Base-by-base conservation (phyloP, 306 rosid genomes). In the Senna tora region DNA sequence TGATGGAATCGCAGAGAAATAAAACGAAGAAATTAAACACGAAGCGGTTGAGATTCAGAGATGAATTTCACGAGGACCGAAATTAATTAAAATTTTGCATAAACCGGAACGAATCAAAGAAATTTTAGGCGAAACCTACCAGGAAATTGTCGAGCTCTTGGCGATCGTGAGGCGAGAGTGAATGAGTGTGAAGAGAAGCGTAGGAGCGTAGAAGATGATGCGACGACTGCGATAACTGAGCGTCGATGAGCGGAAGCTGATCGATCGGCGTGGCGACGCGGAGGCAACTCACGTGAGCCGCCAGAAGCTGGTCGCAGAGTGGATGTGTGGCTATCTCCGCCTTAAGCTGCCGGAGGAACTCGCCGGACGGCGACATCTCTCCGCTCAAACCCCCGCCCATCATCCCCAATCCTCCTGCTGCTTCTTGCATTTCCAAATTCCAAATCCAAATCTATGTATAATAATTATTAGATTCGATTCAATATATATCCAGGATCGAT, bases 221-320 rank as follows among this genome's bases (percentile, higher is more conserved):
- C 10, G 99, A 86, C 10, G 99, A 86, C 25, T 91, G 99, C 2
- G 93, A 67, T 15, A 95, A 61, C 93, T 95, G 99, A 4, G 96
- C 88, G 3, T 95, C 99, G 53, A 95, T 91, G 38, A 95, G 53
- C 0, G 96, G 99, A 56, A 95, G 68, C 88, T 95, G 96, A 51
- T 95, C 99, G 72, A 94, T 89, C 5, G 99, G 99, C 10, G 99
- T 95, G 10, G 99, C 99, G 2, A 95, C 99, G 0, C 97, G 85
- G 8, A 95, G 96, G 33, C 99, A 95, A 0, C 93, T 77, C 51
- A 95, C 96, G 60, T 95, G 99, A 0, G 99, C 96, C 0, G 93
- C 60, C 0, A 95, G 81, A 10, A 95, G 89, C 80, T 95, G 99
- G 61, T 91, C 99, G 15, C 84, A 95, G 0, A 95, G 78, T 1